A percentile compares a stretch with the other conserved stretches of the same genome.
These are phyloP conservation scores for Podospora pseudoanserina DNA, from an alignment of 495 filamentous ascomycete species.

Conservation along the genomic window DNA sequence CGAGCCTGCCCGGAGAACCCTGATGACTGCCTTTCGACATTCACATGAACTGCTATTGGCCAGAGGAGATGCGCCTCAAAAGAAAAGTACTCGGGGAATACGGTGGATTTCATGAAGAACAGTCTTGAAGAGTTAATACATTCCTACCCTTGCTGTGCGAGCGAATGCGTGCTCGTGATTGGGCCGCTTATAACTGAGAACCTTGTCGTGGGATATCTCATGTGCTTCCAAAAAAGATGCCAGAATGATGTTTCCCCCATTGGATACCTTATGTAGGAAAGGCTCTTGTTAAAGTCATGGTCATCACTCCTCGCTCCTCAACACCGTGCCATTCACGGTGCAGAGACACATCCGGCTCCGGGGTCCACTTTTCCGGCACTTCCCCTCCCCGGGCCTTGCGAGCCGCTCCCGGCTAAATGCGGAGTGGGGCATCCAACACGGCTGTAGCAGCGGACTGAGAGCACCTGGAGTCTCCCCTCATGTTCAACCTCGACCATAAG, in stretches of 20 bases:
- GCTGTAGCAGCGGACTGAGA: background rate
- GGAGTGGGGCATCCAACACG: conserved; percentile 20
- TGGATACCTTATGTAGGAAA: too few relatives aligned
- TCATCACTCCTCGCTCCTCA: too few relatives aligned
- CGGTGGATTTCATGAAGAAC: too few relatives aligned
- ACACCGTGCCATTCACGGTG: background rate
- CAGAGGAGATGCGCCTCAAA: too few relatives aligned
- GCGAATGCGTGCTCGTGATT: background rate
- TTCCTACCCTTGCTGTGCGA: too few relatives aligned
- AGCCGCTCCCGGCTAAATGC: conserved; percentile 28
- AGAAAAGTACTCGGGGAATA: too few relatives aligned
- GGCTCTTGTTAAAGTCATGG: too few relatives aligned
- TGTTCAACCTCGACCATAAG: background rate
- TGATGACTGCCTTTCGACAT: background rate
- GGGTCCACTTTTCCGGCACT: background rate
- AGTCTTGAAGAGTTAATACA: too few relatives aligned
- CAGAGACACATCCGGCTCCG: background rate
- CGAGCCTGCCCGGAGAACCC: background rate
- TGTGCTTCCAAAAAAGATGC: too few relatives aligned
- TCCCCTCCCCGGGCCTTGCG: background rate
- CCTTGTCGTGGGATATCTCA: too few relatives aligned
- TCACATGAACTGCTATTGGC: background rate
- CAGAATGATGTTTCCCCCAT: too few relatives aligned
- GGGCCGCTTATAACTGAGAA: background rate
- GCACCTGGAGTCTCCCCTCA: background rate